Evolutionary conservation across 345 rosid species (phyloP), one percentile per base, ranked within the genome.

Genomic region (Microcos paniculata): DNA sequence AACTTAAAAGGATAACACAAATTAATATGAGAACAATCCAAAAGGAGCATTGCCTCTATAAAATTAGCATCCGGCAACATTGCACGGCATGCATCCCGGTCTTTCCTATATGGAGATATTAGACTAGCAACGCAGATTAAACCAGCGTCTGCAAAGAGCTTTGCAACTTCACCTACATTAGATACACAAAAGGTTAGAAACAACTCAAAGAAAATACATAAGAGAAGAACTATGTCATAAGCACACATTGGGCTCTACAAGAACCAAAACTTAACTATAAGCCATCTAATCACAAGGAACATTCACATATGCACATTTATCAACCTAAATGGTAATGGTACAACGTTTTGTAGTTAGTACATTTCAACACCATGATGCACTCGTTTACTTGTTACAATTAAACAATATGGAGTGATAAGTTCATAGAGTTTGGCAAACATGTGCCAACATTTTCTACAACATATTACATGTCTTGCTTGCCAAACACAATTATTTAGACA

Each of bases 131-230:
- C 88, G 81, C 96, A 95, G 78, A 95, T 89, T 78, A 90, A 80
- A 83, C 98, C 98, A 63, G 96, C 87, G 85, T 94, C 98, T 18
- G 97, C 90, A 82, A 94, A 94, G 68, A 92, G 95, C 82, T 92
- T 94, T 4, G 91, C 97, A 35, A 92, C 98, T 84, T 94, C 98
- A 46, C 98, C 98, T 91, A 67, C 28, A 70, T 43, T 42, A 67
- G 46, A 46, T 30, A 61, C n/a, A 57, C 14, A 67, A 64, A n/a
- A 21, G 31, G n/a, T 71, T 18, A 61, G 65, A 28, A 55, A 4
- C 23, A 31, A 62, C 33, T 26, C 35, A 26, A 73, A 43, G 9
- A 57, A 64, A 58, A 79, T 35, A 55, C 24, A 31, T 31, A 48
- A 67, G 61, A 71, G 23, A 21, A 48, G 61, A 74, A 24, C 42